Base-by-base conservation (phyloP, 1,139 yeast species). In the Nakaseomyces delphensis region DNA sequence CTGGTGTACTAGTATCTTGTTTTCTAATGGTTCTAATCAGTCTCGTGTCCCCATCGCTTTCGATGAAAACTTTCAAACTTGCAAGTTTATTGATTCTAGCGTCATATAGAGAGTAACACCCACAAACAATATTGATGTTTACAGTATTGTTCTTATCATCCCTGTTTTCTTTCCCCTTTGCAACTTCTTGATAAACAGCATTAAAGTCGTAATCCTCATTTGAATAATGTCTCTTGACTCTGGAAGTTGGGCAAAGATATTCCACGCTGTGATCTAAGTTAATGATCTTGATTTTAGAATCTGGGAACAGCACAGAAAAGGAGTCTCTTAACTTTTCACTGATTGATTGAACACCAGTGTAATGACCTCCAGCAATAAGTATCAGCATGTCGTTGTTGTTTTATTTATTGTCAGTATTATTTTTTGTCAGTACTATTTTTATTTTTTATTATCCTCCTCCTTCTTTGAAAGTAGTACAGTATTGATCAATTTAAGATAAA, bases 1-100 rank as follows among this genome's bases (percentile, higher is more conserved):
- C 46, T 2, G 56, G 38, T 7, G 37, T 44, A 6, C 44, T 40
- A 11, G 49, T 47, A 3, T 45, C 36, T 14, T 45, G 73, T 73
- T 44, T 72, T 55, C 47, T 69, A 32, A 78, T 82, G 84, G 91
- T 78, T 48, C 94, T 72, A 13, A 85, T 80, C 38, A 89, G 65
- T 46, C 96, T 67, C 4, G 84, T 77, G 59, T 89, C 97, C 1
- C 93, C 77, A 59, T 89, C 96, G 50, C 89, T 74, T 52, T 84
- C 93, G n/a, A 87, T 71, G 55, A 81, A 89, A 2, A 87, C 77
- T 54, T 77, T 81, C 53, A 87, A 68, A 3, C 77, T 70, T 0
- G 91, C 78, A 57, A 73, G 52, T 3, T 68, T 68, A 35, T 84
- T 65, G n/a, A 89, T 61, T 25, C 68, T 69, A 40, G 66, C 65